These are phyloP conservation scores for Huntiella moniliformis DNA, from an alignment of 2,329 filamentous ascomycete genomes.

Conservation along the genomic window DNA sequence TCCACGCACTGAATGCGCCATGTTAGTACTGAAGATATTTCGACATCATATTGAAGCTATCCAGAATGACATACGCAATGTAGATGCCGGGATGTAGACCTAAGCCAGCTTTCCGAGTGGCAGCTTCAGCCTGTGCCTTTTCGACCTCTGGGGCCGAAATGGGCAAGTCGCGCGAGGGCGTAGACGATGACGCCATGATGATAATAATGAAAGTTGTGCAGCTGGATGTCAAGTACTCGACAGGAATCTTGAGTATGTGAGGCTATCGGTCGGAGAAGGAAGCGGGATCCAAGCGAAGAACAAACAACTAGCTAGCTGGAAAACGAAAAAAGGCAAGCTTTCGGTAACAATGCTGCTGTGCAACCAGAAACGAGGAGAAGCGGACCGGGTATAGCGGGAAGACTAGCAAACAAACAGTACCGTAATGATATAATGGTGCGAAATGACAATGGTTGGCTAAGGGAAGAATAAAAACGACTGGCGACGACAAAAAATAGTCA, in stretches of 20 bases:
- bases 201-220: not conserved
- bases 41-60: not conserved
- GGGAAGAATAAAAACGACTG: too few relatives aligned
- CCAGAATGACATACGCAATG: slow-evolving; percentile 17
- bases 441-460: too few relatives aligned
- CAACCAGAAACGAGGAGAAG: too few relatives aligned
- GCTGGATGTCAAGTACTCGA: not conserved
- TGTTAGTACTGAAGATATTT: not conserved
- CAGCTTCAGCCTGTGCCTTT: slow-evolving; percentile 13
- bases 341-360: too few relatives aligned
- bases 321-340: too few relatives aligned
- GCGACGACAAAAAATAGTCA: too few relatives aligned
- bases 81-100: slow-evolving; percentile 16
- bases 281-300: too few relatives aligned
- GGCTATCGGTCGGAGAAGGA: too few relatives aligned
- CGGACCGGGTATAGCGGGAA: too few relatives aligned
- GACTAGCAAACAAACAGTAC: too few relatives aligned
- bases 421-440: too few relatives aligned
- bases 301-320: not conserved
- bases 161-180: slow-evolving; percentile 11
- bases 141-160: slow-evolving; percentile 13
- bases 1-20: slow-evolving; percentile 41
- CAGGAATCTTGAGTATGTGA: not conserved
- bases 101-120: slow-evolving; percentile 10
- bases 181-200: slow-evolving; percentile 10